phyloP scores from a whole-genome alignment of 2,329 filamentous ascomycete genomes.

The Cercospora citrullina region DNA sequence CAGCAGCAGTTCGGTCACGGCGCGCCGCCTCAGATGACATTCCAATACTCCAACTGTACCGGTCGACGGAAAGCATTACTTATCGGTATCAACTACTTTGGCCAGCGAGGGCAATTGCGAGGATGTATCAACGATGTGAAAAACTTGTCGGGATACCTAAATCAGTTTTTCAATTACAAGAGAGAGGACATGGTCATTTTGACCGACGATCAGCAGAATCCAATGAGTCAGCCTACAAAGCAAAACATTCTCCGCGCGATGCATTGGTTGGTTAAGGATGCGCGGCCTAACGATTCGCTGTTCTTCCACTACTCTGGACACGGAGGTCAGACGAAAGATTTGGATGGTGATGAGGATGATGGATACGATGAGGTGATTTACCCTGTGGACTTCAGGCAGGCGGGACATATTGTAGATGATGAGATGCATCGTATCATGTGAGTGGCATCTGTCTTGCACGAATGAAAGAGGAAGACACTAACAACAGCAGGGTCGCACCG shows the following conservation, averaged over 20 bases:
- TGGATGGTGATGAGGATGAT: slow-evolving; percentile 78
- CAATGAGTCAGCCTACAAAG: slow-evolving; percentile 95
- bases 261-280: slow-evolving; percentile 97
- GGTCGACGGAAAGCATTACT: slow-evolving; percentile 84
- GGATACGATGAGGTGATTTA: slow-evolving; percentile 84
- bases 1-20: slow-evolving; percentile 73
- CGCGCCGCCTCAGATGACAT: slow-evolving; percentile 76
- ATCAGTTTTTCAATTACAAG: slow-evolving; percentile 87
- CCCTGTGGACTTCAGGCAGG: slow-evolving; percentile 75
- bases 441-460: slow-evolving; percentile 15
- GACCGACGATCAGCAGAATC: slow-evolving; percentile 95
- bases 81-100: slow-evolving; percentile 96
- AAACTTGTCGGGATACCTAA: slow-evolving; percentile 92
- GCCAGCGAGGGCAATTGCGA: slow-evolving; percentile 82
- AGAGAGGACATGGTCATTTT: slow-evolving; percentile 95
- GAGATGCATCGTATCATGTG: slow-evolving; percentile 75
- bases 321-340: slow-evolving; percentile 76
- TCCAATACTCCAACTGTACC: slow-evolving; percentile 89
- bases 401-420: slow-evolving; percentile 80
- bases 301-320: slow-evolving; percentile 97
- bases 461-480: slow-evolving; percentile 14
- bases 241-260: slow-evolving; percentile 92
- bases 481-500: slow-evolving; percentile 59
- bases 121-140: slow-evolving; percentile 97
- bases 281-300: slow-evolving; percentile 85